These are phyloP conservation scores for Aspergillus hancockii DNA, from an alignment of 495 filamentous ascomycete species.

Conservation along the genomic window DNA sequence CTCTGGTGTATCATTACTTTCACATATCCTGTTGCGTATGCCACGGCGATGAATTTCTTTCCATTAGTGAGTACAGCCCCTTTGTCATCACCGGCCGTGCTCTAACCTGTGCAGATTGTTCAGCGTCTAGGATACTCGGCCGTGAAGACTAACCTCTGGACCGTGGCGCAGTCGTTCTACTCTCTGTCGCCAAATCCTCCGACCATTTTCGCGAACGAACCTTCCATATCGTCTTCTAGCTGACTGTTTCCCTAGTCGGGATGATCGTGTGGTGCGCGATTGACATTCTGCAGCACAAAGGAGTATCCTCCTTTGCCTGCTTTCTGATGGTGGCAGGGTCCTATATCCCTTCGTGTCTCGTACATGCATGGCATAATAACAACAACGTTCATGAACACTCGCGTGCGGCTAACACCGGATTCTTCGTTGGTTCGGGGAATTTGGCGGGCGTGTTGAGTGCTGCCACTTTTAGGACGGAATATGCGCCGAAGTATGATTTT, in stretches of 20 bases:
- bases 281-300: constrained; percentile 54
- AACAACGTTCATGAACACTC: constrained; percentile 69
- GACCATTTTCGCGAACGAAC: constrained; percentile 63
- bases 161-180: constrained; percentile 67
- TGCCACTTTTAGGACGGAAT: constrained; percentile 67
- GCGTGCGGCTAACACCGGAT: constrained; percentile 40
- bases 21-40: constrained; percentile 38
- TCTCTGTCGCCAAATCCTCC: constrained; percentile 63
- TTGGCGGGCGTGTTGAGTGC: constrained; percentile 69
- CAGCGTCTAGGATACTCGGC: constrained; percentile 55
- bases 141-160: constrained; percentile 71
- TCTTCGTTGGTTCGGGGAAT: constrained; percentile 65
- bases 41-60: constrained; percentile 37
- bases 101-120: constrained; percentile 46
- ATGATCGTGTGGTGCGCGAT: constrained; percentile 68
- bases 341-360: constrained; percentile 41
- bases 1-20: constrained; percentile 36
- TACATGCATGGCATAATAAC: constrained; percentile 67
- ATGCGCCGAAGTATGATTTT: constrained; percentile 58
- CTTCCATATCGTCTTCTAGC: constrained; percentile 65
- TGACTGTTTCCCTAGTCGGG: constrained; percentile 66
- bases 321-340: constrained; percentile 72
- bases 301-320: constrained; percentile 69
- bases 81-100: background rate
- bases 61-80: constrained; percentile 24